Evolutionary conservation across 169 alveolate genomes (phyloP).

Genomic region (Eimeria praecox): DNA sequence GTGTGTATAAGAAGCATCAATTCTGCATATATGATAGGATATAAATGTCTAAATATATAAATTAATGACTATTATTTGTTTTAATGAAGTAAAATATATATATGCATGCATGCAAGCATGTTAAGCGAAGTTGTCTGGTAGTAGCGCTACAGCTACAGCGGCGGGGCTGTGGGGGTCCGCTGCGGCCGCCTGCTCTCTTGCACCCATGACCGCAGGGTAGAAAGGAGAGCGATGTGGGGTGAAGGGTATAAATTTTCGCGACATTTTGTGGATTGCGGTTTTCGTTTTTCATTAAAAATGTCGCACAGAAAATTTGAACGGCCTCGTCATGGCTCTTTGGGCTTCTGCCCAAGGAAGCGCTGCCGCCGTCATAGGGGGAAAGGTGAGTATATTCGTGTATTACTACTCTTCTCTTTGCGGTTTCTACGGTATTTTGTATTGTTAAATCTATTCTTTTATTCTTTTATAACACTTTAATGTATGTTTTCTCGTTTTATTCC

Average conservation of each 20-base stretch:
- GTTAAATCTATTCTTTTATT: no score
- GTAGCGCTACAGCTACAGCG: background rate
- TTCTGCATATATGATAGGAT: background rate
- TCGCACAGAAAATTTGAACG: conserved; percentile 99
- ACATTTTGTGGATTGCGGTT: conserved; percentile 5
- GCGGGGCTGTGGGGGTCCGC: conserved; percentile 41
- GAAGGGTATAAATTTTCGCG: background rate
- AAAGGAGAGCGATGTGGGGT: conserved; percentile 4
- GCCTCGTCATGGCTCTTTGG: conserved; percentile 99
- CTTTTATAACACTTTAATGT: background rate
- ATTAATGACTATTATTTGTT: background rate
- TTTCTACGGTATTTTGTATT: background rate
- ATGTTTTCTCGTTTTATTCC: background rate
- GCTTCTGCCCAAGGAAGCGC: conserved; percentile 99
- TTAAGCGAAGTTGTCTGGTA: background rate
- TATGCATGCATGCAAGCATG: background rate
- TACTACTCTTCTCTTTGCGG: background rate
- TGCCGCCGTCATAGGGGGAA: conserved; percentile 95
- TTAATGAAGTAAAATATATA: background rate
- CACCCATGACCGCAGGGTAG: background rate
- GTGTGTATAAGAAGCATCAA: background rate
- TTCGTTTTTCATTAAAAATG: conserved; percentile 89
- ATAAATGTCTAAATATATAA: background rate
- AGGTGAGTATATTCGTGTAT: conserved; percentile 77
- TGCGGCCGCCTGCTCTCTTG: conserved; percentile 22